Base-by-base conservation (phyloP, 148 eudicot species). In the Cornus kousa region DNA sequence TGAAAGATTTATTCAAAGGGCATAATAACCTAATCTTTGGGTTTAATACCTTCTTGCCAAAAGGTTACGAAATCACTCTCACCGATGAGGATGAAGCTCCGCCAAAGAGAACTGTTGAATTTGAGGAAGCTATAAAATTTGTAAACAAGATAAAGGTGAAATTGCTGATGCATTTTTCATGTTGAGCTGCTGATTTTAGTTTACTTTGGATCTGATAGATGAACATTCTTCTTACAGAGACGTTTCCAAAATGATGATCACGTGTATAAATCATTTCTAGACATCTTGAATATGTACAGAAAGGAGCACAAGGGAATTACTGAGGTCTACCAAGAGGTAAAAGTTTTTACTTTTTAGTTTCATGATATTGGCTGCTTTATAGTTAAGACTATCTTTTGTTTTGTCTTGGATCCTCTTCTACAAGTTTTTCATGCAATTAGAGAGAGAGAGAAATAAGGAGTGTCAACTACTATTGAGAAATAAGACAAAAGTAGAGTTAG, bases 91-190 rank as follows among this genome's bases (percentile, higher is more conserved):
- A 87, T 69, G 97, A 87, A 77, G 85, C 94, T 74, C 91, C 89
- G 2, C 90, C 93, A 53, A 94, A 94, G 82, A 91, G 89, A 81
- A 89, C 88, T 10, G 95, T 93, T 64, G 97, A 96, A 91, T 96
- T 93, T 87, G 99, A 91, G 68, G 99, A 93, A 81, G 99, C 99
- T 81, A 92, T 94, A 74, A 87, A 80, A 82, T 96, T 96, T 84
- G 99, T 96, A n/a, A 96, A 96, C 89, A 96, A 96, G 86, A 94
- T 96, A 83, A 96, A 96, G 99, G 99, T 94, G 78, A 78, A 39
- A 1, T 77, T 77, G 19, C 35, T 28, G 33, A 80, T 79, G 37
- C 32, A 32, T 33, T 69, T 9, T 71, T 46, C 46, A 35, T 70
- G 24, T 72, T 65, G 70, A 77, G 80, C 33, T 70, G 19, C 67